Base-by-base conservation (phyloP, 2,329 filamentous ascomycete species). In the Gyromitra esculenta region DNA sequence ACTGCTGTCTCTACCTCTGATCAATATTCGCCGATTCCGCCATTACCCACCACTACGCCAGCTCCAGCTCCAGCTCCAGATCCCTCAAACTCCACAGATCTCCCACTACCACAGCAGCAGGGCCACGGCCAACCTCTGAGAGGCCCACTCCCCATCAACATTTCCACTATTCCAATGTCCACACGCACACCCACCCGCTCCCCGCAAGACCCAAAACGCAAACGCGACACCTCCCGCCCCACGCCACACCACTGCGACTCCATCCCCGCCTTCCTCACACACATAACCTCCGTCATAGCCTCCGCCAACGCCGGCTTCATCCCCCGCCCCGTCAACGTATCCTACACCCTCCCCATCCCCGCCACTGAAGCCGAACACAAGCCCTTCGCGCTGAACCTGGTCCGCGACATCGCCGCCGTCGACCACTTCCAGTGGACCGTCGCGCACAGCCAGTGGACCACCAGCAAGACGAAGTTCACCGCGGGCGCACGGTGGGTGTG, bases 401-500 rank as follows among this genome's bases (percentile, higher is more conserved):
- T 76, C 52, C 63, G 69, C 8, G 50, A 45, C 1, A 63, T 76
- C 69, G n/a, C 74, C 15, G 69, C 31, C 2, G 62, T 63, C 8
- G 74, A 76, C 39, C n/a, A 35, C 21, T 63, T 67, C 11, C 25
- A 41, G 6, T 76, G 71, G 69, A 41, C 39, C 31, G 18, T 73
- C 8, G 59, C 63, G 9, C 69, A 76, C 39, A 67, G 60, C n/a
- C 63, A 73, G 15, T 76, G 74, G 69, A 57, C 57, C 21, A 35
- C 21, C 5, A 35, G 21, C n/a, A 64, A 70, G 35, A 52, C n/a
- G 0, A 63, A 60, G 4, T 45, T 25, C 9, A 62, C 56, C 0
- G 52, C 31, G 13, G 69, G 74, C 7, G 74, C 74, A 6, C 52
- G 62, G 5, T 76, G 69, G 69, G 70, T 73, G 0, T 76, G 74